Evolutionary conservation across 2,329 filamentous ascomycete species (phyloP), one percentile per base, ranked within the genome.

Genomic region (Cytospora mali): DNA sequence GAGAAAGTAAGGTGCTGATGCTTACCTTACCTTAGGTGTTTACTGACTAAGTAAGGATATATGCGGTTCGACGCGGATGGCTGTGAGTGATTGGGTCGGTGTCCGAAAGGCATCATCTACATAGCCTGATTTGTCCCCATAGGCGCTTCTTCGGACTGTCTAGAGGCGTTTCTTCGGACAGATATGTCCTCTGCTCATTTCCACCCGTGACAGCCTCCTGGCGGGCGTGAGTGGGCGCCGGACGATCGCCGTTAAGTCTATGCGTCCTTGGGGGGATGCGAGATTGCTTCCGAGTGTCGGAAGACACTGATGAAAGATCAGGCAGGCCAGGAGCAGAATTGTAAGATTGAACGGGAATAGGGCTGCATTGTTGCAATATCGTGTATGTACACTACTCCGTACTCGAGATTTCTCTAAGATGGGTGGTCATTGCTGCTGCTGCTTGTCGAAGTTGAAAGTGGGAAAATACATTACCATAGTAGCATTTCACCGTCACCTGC

Each of bases 281-380:
- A 18, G 33, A 60, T 60, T 50, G 46, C 35, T 27, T 48, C 35
- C 48, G 14, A n/a, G 27, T 46, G 14, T n/a, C 58, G 42, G 58
- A 29, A 35, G 58, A 31, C 42, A 35, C 10, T 48, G 58, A 35
- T 35, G 48, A 23, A 25, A 4, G 50, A 31, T 42, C 28, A 46
- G 42, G 7, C 6, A 54, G 39, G 58, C 58, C 50, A 48, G 58
- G 18, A 35, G 58, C 28, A 54, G 39, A 39, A 60, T 33, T 60
- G 27, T 14, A 16, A 48, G 25, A 35, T 61, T 51, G 48, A 27
- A n/a, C 16, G 23, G 56, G 29, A 48, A 65, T 65, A 65, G 64
- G 64, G 64, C 64, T 65, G 64, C 64, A 65, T 65, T 55, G 61
- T 65, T 63, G 61, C 64, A 63, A 59, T 65, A 35, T 33, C n/a